Evolutionary conservation across 768 basidiomycete genomes (phyloP), one percentile per base, ranked within the genome.

Genomic region (Tricholomella constricta): DNA sequence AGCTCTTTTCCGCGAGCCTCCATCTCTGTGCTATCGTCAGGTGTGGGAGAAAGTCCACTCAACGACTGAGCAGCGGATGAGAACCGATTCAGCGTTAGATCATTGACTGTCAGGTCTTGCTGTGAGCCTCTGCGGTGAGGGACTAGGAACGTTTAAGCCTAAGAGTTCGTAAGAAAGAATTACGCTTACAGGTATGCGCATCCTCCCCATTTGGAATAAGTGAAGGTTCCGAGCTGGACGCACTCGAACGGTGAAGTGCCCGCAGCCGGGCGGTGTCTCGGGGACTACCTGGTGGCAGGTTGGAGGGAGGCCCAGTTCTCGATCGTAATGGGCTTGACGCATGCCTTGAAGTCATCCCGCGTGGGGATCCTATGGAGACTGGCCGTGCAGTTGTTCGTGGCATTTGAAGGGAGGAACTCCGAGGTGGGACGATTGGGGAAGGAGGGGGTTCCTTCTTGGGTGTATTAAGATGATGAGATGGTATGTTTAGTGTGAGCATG

Each of bases 141-240:
- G 31, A 57, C 63, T 51, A 62, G 51, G 58, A 15, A 43, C 22
- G 40, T 37, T 19, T 27, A 29, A 48, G 32, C n/a, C 23, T 32
- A 11, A 23, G 26, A 32, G 44, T 5, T 45, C 35, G 42, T 43
- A 14, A 27, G 8, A 14, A 42, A 31, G 10, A 35, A 19, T 40
- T 42, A 29, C 31, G 69, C 80, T 76, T 67, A 84, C 85, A 68
- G 36, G 70, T 59, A 58, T 74, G 78, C 11, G 65, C 62, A 32
- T 83, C 85, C 51, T 83, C 81, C 32, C 72, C 72, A 26, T 63
- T 69, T 20, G 84, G 77, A 45, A 91, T 66, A 40, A 92, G 75
- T 4, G 89, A 91, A n/a, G 90, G 90, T 68, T 92, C 90, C 44
- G 90, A 92, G 54, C 79, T 87, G 43, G 87, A 91, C 42, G 89